These are phyloP conservation scores for Globisporangium yorkense DNA, from an alignment of 352 stramenopile genomes.

Conservation along the genomic window DNA sequence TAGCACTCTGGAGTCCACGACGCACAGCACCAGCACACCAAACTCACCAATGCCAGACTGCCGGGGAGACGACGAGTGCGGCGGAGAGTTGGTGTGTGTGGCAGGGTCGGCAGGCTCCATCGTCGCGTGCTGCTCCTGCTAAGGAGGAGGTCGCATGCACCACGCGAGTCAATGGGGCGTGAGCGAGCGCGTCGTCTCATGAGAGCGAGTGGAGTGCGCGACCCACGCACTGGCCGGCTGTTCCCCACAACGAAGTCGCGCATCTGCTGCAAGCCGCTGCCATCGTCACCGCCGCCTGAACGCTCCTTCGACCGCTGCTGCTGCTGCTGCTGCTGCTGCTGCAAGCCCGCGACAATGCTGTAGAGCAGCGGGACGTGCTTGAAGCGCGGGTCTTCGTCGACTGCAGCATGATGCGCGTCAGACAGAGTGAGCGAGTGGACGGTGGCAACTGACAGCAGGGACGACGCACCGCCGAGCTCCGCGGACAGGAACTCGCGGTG, in stretches of 20 bases:
- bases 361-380: conserved; percentile 79
- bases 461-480: conserved; percentile 55
- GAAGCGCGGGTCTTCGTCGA: conserved; percentile 60
- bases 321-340: conserved; percentile 29
- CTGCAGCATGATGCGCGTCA: conserved; percentile 17
- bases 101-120: not conserved
- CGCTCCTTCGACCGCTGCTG: no score
- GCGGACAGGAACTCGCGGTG: conserved; percentile 74
- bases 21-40: not conserved
- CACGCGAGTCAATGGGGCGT: not conserved
- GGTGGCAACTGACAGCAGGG: not conserved
- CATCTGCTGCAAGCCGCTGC: conserved; percentile 1
- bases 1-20: not conserved
- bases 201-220: not conserved
- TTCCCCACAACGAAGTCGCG: not conserved
- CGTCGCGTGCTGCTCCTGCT: not conserved
- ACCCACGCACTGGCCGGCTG: not conserved
- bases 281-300: not conserved
- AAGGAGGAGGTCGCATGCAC: no score
- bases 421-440: not conserved
- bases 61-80: not conserved
- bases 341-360: conserved; percentile 56
- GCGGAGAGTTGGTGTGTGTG: not conserved
- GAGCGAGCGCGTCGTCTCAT: not conserved
- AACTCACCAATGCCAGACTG: not conserved